phyloP scores from a whole-genome alignment of 805 yeast genomes.

The Scheffersomyces lignosus region DNA sequence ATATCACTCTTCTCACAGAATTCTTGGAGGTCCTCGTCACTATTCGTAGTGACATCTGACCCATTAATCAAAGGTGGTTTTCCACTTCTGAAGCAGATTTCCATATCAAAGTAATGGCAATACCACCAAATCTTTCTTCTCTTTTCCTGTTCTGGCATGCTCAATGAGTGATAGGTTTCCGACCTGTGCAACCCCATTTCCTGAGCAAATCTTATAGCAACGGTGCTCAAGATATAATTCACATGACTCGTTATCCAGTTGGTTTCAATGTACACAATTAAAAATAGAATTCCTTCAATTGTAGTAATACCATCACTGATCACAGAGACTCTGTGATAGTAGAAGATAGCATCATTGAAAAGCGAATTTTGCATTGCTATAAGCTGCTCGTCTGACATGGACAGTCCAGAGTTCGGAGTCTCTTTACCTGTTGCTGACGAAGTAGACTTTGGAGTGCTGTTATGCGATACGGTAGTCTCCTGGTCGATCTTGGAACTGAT shows the following conservation, averaged over 20 bases:
- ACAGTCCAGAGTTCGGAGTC: not conserved
- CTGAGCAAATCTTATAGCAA: constrained; percentile 41
- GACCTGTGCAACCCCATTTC: constrained; percentile 40
- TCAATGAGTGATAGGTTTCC: constrained; percentile 26
- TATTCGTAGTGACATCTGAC: constrained; percentile 30
- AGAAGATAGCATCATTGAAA: constrained; percentile 16
- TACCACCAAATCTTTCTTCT: constrained; percentile 37
- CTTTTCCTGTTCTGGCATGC: constrained; percentile 18
- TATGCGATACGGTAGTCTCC: not conserved
- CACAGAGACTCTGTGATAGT: constrained; percentile 23
- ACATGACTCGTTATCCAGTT: constrained; percentile 29
- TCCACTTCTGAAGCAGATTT: constrained; percentile 38
- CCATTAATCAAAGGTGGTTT: constrained; percentile 39
- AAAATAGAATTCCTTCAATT: constrained; percentile 19
- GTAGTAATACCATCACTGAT: constrained; percentile 24
- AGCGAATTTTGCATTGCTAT: constrained; percentile 17
- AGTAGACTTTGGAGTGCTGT: not conserved
- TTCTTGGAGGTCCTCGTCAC: constrained; percentile 17
- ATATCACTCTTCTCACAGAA: not conserved
- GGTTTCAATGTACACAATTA: constrained; percentile 26
- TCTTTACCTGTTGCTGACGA: not conserved
- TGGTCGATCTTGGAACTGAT: constrained; percentile 5
- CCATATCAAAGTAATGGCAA: constrained; percentile 38
- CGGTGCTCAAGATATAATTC: constrained; percentile 28
- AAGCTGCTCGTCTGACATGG: constrained; percentile 13